Percentiles rank a stretch among this genome's conserved stretches.
phyloP scores from a whole-genome alignment of 192 early-diverging fungal genomes.

The Radiomyces spectabilis region DNA sequence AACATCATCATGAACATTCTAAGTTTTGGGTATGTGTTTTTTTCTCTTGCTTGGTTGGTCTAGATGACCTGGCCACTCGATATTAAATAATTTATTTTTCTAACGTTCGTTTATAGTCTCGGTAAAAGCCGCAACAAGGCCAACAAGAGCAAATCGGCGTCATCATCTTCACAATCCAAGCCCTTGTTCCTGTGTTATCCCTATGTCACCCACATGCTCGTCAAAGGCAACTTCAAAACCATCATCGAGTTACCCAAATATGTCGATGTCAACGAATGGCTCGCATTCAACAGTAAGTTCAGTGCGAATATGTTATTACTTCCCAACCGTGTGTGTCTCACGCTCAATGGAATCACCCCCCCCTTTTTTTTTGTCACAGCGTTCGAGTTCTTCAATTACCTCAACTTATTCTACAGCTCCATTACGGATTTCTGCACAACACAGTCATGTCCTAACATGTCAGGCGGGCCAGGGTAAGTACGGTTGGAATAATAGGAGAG shows the following conservation, averaged over 20 bases:
- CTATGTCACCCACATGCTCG: conserved; percentile 71
- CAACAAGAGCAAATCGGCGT: conserved; percentile 21
- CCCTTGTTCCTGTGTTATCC: conserved; percentile 55
- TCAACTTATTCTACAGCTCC: conserved; percentile 85
- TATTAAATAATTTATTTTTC: background rate
- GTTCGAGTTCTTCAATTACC: conserved; percentile 91
- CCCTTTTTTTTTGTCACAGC: conserved; percentile 26
- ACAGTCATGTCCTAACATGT: conserved; percentile 77
- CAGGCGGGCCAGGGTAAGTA: conserved; percentile 64
- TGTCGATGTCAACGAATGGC: conserved; percentile 93
- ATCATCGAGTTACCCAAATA: conserved; percentile 86
- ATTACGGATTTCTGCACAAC: conserved; percentile 86
- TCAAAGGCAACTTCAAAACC: conserved; percentile 88
- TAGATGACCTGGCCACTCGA: too few species aligned
- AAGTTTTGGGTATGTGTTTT: too few species aligned
- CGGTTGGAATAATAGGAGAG: too few species aligned
- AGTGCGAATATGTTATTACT: too few species aligned
- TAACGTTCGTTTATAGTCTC: conserved; percentile 9
- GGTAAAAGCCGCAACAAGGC: conserved; percentile 19
- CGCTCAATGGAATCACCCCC: too few species aligned
- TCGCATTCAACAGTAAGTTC: conserved; percentile 68
- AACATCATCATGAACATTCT: too few species aligned
- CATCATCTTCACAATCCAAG: conserved; percentile 22
- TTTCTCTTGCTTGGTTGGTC: background rate
- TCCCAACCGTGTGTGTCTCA: background rate